Percentiles rank a stretch among this genome's conserved stretches.
These are phyloP conservation scores for Cryptococcus neoformans DNA, from an alignment of 1,284 basidiomycete species.

Conservation along the genomic window DNA sequence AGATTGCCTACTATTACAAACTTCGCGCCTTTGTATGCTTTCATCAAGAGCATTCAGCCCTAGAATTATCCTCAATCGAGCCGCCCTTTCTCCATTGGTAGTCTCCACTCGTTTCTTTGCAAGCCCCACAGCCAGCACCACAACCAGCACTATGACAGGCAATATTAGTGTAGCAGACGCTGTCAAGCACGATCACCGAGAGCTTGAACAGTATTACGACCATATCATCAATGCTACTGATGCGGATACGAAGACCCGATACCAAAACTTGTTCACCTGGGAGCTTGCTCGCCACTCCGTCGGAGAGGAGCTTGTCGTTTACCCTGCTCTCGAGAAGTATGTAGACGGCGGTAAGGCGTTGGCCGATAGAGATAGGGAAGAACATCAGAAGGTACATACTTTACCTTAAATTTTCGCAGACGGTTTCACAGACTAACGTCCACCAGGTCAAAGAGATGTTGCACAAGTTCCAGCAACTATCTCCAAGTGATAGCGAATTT, in stretches of 20 bases:
- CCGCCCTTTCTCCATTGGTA: no score
- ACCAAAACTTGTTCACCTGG: conserved; percentile 52
- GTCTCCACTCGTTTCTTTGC: no score
- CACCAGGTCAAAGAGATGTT: conserved; percentile 18
- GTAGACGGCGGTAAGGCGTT: conserved; percentile 56
- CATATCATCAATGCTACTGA: conserved; percentile 14
- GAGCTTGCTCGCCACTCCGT: conserved; percentile 50
- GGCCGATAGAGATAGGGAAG: conserved; percentile 59
- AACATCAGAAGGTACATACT: conserved; percentile 52
- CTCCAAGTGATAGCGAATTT: conserved; percentile 53
- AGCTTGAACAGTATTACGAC: conserved; percentile 55
- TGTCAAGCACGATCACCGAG: conserved; percentile 24
- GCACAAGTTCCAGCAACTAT: conserved; percentile 34
- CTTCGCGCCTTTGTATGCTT: no score
- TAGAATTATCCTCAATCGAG: no score
- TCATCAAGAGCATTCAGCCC: no score
- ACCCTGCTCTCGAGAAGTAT: conserved; percentile 63
- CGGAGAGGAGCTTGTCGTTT: conserved; percentile 62
- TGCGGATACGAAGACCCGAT: conserved; percentile 50
- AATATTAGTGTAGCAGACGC: no score
- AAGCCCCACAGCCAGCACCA: no score
- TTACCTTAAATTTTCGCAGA: background rate
- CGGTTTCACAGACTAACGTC: no score
- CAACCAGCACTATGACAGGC: no score
- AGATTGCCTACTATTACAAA: no score